Evolutionary conservation across 73 alveolate species (phyloP).

Genomic region (Paramecium octaurelia): DNA sequence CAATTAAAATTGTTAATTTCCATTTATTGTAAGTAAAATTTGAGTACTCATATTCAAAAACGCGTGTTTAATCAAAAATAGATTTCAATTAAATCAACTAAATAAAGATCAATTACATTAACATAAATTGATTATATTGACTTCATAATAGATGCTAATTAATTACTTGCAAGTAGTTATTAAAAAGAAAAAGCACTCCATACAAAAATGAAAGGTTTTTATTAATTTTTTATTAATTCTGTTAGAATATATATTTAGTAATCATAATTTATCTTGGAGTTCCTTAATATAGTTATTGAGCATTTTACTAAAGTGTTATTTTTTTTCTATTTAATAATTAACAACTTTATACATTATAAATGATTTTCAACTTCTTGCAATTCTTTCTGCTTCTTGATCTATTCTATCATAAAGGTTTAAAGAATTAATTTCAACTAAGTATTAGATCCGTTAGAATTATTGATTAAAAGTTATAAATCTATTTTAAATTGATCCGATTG

Average conservation of each 20-base stretch:
- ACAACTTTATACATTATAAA: not conserved
- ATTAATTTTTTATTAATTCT: no score
- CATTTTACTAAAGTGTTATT: not conserved
- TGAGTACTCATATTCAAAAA: no score
- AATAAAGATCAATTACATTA: no score
- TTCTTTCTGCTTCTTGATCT: not conserved
- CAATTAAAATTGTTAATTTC: no score
- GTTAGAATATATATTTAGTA: not conserved
- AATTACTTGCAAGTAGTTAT: no score
- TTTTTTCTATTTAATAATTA: not conserved
- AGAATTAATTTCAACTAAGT: not conserved
- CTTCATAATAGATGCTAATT: no score
- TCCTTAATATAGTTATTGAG: not conserved
- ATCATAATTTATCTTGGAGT: not conserved
- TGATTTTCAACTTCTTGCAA: not conserved
- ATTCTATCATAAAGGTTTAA: not conserved
- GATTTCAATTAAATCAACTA: no score
- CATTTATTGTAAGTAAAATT: no score
- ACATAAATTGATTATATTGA: no score
- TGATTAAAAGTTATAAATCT: not conserved
- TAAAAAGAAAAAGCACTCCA: no score
- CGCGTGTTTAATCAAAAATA: no score
- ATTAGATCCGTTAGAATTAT: not conserved
- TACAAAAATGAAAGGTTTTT: no score
- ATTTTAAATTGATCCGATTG: conserved; percentile 8